Evolutionary conservation across 345 rosid genomes (phyloP).

Genomic region (Eucalyptus erythrocorys): DNA sequence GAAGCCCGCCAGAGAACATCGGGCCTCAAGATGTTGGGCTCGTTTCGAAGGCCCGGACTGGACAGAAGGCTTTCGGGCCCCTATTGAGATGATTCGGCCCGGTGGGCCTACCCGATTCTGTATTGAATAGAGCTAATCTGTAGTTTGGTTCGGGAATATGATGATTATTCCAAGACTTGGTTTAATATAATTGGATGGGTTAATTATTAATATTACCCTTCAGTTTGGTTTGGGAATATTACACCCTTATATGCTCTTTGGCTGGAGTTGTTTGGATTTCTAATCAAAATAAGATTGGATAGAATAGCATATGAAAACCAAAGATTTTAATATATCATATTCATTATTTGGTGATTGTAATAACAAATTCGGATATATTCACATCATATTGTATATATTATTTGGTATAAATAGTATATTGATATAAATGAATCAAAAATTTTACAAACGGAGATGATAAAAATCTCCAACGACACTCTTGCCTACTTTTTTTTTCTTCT

Average conservation of each 20-base stretch:
- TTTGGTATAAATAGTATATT: too few species aligned
- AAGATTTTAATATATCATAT: too few species aligned
- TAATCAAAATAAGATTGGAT: fast-evolving
- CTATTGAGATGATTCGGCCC: neutral
- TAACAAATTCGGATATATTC: too few species aligned
- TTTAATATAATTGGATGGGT: neutral
- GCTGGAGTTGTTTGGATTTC: fast-evolving
- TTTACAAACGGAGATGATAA: too few species aligned
- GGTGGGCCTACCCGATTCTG: neutral
- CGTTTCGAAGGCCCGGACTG: neutral
- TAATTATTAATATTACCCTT: neutral
- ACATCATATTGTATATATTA: too few species aligned
- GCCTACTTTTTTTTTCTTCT: too few species aligned
- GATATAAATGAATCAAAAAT: too few species aligned
- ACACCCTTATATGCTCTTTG: neutral
- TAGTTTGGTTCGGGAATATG: neutral
- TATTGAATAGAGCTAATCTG: neutral
- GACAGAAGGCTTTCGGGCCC: constrained; percentile 21
- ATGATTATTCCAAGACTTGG: neutral
- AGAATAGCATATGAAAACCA: too few species aligned
- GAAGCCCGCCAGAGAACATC: neutral
- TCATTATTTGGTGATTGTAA: too few species aligned
- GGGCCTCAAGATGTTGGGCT: neutral
- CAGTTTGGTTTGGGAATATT: too few species aligned
- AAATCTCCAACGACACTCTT: too few species aligned